phyloP scores from a whole-genome alignment of 177 flowering plant genomes.

The Vitis hybrid region DNA sequence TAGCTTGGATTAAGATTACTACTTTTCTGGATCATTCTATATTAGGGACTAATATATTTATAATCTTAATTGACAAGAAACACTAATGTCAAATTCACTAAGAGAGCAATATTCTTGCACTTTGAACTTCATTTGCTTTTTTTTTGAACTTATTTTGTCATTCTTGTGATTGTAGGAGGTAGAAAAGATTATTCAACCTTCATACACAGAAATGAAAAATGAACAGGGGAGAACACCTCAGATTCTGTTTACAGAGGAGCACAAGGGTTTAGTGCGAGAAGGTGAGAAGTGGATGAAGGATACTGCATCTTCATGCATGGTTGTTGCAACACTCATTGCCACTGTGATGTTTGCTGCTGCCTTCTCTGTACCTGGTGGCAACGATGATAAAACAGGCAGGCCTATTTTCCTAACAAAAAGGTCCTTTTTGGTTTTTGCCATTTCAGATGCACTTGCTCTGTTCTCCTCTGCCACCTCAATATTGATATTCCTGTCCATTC shows the following conservation, averaged over 20 bases:
- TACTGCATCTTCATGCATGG: slow-evolving; percentile 23
- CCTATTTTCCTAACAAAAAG: slow-evolving; percentile 8
- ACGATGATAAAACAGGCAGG: neutral
- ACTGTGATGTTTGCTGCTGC: slow-evolving; percentile 24
- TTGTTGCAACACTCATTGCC: slow-evolving; percentile 25
- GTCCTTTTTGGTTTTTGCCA: slow-evolving; percentile 18
- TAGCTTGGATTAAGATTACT: neutral
- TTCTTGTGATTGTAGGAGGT: slow-evolving; percentile 13
- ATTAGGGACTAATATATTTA: neutral
- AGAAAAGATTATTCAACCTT: slow-evolving; percentile 14
- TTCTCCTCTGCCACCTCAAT: slow-evolving; percentile 19
- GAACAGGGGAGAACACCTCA: slow-evolving; percentile 15
- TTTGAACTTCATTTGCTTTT: neutral
- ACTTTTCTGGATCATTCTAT: neutral
- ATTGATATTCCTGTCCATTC: slow-evolving; percentile 25
- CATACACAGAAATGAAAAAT: neutral
- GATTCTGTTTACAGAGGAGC: slow-evolving; percentile 11
- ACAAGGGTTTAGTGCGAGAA: slow-evolving; percentile 6
- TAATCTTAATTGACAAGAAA: neutral
- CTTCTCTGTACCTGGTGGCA: slow-evolving; percentile 22
- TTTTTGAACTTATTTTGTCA: slow-evolving; percentile 7
- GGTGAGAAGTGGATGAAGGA: slow-evolving; percentile 28
- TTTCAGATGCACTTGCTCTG: slow-evolving; percentile 22
- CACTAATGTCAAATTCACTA: neutral
- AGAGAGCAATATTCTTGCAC: neutral